Evolutionary conservation across 2,329 filamentous ascomycete genomes (phyloP).

Genomic region (Aureobasidium sp.): DNA sequence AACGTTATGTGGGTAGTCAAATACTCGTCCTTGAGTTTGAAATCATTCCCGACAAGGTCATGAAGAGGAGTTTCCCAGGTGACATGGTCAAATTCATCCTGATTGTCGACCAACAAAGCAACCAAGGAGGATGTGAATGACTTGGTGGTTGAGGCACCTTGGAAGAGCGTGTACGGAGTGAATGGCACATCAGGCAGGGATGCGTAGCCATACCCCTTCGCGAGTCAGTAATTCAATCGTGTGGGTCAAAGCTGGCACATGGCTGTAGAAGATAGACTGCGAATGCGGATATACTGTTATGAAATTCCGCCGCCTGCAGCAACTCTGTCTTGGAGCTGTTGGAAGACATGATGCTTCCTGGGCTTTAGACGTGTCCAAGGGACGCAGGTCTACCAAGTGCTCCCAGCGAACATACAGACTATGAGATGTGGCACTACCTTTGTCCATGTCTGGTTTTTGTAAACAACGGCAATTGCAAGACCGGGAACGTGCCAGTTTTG

Average conservation of each 20-base stretch:
- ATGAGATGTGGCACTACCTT: conserved; percentile 17
- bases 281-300: too few species aligned
- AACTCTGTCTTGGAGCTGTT: too few species aligned
- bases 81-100: conserved; percentile 26
- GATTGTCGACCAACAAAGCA: conserved; percentile 24
- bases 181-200: conserved; percentile 19
- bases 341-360: too few species aligned
- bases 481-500: conserved; percentile 21
- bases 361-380: too few species aligned
- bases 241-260: too few species aligned
- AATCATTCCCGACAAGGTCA: conserved; percentile 30
- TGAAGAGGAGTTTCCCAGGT: conserved; percentile 33
- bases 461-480: conserved; percentile 20
- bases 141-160: conserved; percentile 27
- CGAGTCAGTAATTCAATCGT: neutral
- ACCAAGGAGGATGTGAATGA: conserved; percentile 27
- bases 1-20: conserved; percentile 27
- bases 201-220: conserved; percentile 23
- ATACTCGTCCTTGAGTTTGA: conserved; percentile 30
- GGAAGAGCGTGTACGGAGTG: conserved; percentile 26
- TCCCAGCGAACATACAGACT: too few species aligned
- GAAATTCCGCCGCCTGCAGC: too few species aligned
- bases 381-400: too few species aligned
- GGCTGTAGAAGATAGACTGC: too few species aligned
- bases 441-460: conserved; percentile 19